Conservation (phyloP, 2,329 filamentous ascomycete genomes). For the Cercospora zeae-maydis region DNA sequence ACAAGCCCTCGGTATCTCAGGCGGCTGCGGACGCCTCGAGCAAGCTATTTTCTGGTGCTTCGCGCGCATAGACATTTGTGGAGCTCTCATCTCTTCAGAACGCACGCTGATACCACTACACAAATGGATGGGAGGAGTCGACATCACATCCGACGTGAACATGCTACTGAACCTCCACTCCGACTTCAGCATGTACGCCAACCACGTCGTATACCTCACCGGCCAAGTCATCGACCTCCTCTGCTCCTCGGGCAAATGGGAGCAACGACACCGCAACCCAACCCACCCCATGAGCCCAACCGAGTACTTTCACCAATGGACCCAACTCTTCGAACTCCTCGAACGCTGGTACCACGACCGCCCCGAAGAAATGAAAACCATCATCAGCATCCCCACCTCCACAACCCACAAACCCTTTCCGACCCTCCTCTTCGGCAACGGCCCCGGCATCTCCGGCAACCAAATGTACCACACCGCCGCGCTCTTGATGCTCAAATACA, state of each 20-base stretch:
- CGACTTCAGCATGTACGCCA: slow-evolving; percentile 55
- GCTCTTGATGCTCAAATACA: slow-evolving; percentile 51
- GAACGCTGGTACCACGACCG: slow-evolving; percentile 36
- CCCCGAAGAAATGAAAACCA: slow-evolving; percentile 34
- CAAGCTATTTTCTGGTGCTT: slow-evolving; percentile 59
- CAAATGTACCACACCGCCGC: slow-evolving; percentile 57
- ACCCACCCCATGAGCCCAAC: slow-evolving; percentile 27
- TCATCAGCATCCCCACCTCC: slow-evolving; percentile 33
- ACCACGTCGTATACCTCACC: slow-evolving; percentile 57
- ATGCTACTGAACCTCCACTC: slow-evolving; percentile 36
- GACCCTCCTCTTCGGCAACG: slow-evolving; percentile 47
- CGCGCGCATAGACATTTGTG: slow-evolving; percentile 56
- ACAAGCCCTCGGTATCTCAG: slow-evolving; percentile 50
- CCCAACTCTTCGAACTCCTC: slow-evolving; percentile 34
- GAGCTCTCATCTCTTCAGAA: slow-evolving; percentile 53
- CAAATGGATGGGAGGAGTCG: slow-evolving; percentile 47
- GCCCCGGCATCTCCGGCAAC: slow-evolving; percentile 46
- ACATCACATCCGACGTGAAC: slow-evolving; percentile 38
- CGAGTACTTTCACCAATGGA: slow-evolving; percentile 35
- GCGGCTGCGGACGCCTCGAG: slow-evolving; percentile 50
- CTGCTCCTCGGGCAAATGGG: slow-evolving; percentile 32
- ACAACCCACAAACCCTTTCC: slow-evolving; percentile 33
- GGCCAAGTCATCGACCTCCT: slow-evolving; percentile 44
- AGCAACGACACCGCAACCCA: slow-evolving; percentile 25
- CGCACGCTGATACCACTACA: slow-evolving; percentile 49